phyloP scores from a whole-genome alignment of 1,284 basidiomycete species.

The Pisolithus thermaeus region DNA sequence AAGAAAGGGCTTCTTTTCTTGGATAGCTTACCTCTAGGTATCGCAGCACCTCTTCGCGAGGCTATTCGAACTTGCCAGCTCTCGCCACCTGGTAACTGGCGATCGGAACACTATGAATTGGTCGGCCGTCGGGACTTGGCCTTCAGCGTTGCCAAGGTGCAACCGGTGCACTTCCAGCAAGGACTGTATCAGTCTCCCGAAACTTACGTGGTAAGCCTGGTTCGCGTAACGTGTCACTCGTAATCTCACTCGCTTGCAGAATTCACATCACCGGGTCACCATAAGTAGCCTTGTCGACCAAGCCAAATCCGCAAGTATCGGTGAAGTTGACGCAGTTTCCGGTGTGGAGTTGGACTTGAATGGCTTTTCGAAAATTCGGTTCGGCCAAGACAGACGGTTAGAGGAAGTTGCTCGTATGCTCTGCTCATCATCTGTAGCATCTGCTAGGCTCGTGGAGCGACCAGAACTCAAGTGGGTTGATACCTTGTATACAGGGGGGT shows the following conservation, averaged over 20 bases:
- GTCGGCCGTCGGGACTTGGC: constrained; percentile 81
- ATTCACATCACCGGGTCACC: constrained; percentile 39
- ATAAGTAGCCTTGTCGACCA: constrained; percentile 47
- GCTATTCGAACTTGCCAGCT: constrained; percentile 77
- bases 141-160: constrained; percentile 27
- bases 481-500: neutral
- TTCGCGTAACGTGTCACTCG: constrained; percentile 2
- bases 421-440: constrained; percentile 66
- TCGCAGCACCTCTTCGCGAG: constrained; percentile 79
- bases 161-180: constrained; percentile 25
- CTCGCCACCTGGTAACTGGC: constrained; percentile 70
- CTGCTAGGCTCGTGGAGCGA: constrained; percentile 62
- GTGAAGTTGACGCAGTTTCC: constrained; percentile 51
- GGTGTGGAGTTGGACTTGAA: constrained; percentile 68
- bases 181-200: constrained; percentile 28
- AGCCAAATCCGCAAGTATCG: constrained; percentile 43
- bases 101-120: constrained; percentile 63
- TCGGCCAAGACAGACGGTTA: constrained; percentile 79
- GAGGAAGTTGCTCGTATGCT: constrained; percentile 87
- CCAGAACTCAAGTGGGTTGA: constrained; percentile 63
- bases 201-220: constrained; percentile 41
- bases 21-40: constrained; percentile 60
- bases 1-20: constrained; percentile 37
- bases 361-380: constrained; percentile 77
- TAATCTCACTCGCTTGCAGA: constrained; percentile 25